Conservation (phyloP, 1,139 yeast species). For the Yamadazyma friedrichii region DNA sequence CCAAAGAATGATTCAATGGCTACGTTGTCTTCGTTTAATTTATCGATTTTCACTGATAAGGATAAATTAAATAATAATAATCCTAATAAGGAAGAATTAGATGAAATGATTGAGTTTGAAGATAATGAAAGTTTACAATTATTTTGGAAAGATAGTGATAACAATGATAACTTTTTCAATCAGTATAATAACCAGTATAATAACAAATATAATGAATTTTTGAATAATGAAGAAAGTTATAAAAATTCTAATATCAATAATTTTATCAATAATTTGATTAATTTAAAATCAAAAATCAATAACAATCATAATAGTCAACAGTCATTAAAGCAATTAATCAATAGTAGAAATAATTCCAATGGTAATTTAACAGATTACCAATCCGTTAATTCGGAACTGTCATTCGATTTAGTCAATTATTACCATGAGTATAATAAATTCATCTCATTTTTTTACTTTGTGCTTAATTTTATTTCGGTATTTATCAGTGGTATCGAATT, state of each 20-base stretch:
- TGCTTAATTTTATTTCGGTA: conserved; percentile 32
- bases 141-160: conserved; percentile 17
- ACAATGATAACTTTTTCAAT: background rate
- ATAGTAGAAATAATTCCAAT: background rate
- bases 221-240: background rate
- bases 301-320: background rate
- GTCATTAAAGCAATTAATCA: background rate
- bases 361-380: conserved; percentile 22
- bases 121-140: conserved; percentile 17
- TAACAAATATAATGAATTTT: conserved; percentile 2
- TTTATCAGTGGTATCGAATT: conserved; percentile 44
- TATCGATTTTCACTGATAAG: conserved; percentile 14
- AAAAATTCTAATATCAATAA: conserved; percentile 9
- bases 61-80: conserved; percentile 2
- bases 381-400: conserved; percentile 23
- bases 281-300: conserved; percentile 7
- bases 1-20: conserved; percentile 13
- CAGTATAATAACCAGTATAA: background rate
- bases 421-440: conserved; percentile 37
- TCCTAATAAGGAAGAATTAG: conserved; percentile 12
- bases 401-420: conserved; percentile 19
- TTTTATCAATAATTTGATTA: conserved; percentile 11
- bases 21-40: conserved; percentile 14
- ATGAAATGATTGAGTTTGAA: conserved; percentile 14
- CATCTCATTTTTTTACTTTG: conserved; percentile 32